Evolutionary conservation across 78 protist genomes (phyloP).

Genomic region (Dictyostelium intermedium): DNA sequence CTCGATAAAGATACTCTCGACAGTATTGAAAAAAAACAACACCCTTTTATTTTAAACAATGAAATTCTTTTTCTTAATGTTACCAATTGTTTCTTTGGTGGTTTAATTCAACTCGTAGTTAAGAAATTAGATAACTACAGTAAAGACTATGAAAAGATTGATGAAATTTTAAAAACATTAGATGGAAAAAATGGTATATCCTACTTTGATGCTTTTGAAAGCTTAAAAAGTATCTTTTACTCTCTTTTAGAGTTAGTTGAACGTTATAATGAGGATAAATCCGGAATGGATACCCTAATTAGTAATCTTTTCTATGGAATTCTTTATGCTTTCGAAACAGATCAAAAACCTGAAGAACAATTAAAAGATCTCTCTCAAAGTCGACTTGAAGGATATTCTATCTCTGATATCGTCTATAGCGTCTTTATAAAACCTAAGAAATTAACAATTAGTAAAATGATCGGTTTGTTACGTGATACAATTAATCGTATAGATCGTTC

Average conservation of each 20-base stretch:
- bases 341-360: too few species aligned
- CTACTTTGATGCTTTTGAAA: neutral
- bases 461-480: too few species aligned
- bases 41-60: neutral
- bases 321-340: too few species aligned
- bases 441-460: too few species aligned
- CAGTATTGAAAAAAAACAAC: too few species aligned
- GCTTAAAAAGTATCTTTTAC: neutral
- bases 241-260: neutral
- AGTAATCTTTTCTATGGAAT: too few species aligned
- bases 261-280: neutral
- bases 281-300: too few species aligned
- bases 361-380: too few species aligned
- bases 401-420: neutral
- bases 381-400: too few species aligned
- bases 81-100: neutral
- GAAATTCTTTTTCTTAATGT: neutral
- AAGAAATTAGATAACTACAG: too few species aligned
- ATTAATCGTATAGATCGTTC: neutral
- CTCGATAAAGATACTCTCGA: neutral
- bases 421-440: too few species aligned
- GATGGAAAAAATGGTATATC: neutral
- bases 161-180: neutral
- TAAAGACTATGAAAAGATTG: neutral
- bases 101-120: too few species aligned